phyloP scores from a whole-genome alignment of 768 basidiomycete species.

The Phylloporus sp. region DNA sequence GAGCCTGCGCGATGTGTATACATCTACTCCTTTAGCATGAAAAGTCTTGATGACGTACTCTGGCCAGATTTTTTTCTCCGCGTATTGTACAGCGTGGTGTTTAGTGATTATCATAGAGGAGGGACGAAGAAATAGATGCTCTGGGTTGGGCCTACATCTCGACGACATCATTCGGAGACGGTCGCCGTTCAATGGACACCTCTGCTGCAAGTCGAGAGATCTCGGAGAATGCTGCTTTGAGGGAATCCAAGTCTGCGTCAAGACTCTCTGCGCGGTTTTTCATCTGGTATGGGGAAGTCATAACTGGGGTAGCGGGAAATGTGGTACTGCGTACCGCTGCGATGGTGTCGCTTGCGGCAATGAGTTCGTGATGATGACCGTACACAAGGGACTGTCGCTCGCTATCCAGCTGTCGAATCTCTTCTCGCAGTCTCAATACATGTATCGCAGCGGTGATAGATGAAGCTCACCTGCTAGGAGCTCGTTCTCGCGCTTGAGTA shows the following conservation, averaged over 20 bases:
- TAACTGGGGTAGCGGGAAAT: not conserved
- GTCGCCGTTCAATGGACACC: conserved; percentile 45
- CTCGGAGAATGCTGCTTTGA: conserved; percentile 78
- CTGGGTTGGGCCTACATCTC: not conserved
- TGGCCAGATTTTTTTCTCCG: not conserved
- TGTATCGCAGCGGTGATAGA: not conserved
- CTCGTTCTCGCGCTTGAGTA: conserved; percentile 81
- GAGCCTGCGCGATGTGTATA: conserved; percentile 8
- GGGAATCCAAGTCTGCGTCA: conserved; percentile 76
- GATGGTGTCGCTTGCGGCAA: conserved; percentile 90
- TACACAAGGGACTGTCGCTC: conserved; percentile 91
- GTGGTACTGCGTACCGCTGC: conserved; percentile 51
- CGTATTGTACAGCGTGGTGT: not conserved
- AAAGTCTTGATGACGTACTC: conserved; percentile 6
- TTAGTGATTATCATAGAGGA: not conserved
- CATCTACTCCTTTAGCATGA: not conserved
- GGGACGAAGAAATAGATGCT: not conserved
- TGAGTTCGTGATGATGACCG: conserved; percentile 93
- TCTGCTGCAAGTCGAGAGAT: conserved; percentile 76
- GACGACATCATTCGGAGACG: not conserved
- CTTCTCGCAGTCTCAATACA: conserved; percentile 36
- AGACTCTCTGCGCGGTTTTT: conserved; percentile 82
- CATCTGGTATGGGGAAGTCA: conserved; percentile 51
- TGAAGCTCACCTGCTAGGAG: conserved; percentile 54
- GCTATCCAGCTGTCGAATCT: conserved; percentile 82